A percentile compares a stretch with the other conserved stretches of the same genome.
These are phyloP conservation scores for Trichoderma sp. DNA, from an alignment of 2,329 filamentous ascomycete genomes.

Conservation along the genomic window DNA sequence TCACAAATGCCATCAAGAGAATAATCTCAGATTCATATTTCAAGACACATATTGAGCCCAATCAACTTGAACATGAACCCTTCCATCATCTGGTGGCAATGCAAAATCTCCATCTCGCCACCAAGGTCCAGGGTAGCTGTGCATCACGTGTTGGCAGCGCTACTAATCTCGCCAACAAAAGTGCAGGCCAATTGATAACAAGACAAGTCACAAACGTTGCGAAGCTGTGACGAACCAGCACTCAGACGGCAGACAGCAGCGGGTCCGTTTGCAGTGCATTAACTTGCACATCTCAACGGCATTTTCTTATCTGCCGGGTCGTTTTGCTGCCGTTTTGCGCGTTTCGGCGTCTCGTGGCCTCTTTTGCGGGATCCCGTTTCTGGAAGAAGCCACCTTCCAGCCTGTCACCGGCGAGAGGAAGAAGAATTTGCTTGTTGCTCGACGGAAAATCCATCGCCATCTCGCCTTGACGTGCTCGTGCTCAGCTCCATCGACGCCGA, in stretches of 20 bases:
- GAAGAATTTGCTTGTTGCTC: not conserved
- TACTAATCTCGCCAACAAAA: not conserved
- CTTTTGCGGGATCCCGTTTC: not conserved
- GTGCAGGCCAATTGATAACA: not conserved
- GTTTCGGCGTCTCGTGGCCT: not conserved
- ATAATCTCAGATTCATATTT: too few species aligned
- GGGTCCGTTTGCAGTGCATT: conserved; percentile 10
- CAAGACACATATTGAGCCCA: too few species aligned
- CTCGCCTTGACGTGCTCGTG: not conserved
- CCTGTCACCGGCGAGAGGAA: not conserved
- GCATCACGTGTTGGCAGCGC: conserved; percentile 5
- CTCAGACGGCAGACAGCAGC: conserved; percentile 1
- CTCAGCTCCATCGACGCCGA: not conserved
- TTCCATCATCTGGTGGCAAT: not conserved
- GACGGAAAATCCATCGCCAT: not conserved
- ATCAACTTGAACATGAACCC: not conserved
- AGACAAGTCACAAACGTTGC: conserved; percentile 8
- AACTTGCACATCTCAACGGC: conserved; percentile 6
- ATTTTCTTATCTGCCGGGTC: not conserved
- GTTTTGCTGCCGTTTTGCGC: not conserved
- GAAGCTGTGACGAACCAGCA: conserved; percentile 7
- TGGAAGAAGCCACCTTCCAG: conserved; percentile 19
- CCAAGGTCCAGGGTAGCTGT: not conserved
- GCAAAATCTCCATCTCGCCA: not conserved
- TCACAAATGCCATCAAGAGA: too few species aligned